Conservation (phyloP, 192 early-diverging fungal genomes). For the Rhizophagus clarus region DNA sequence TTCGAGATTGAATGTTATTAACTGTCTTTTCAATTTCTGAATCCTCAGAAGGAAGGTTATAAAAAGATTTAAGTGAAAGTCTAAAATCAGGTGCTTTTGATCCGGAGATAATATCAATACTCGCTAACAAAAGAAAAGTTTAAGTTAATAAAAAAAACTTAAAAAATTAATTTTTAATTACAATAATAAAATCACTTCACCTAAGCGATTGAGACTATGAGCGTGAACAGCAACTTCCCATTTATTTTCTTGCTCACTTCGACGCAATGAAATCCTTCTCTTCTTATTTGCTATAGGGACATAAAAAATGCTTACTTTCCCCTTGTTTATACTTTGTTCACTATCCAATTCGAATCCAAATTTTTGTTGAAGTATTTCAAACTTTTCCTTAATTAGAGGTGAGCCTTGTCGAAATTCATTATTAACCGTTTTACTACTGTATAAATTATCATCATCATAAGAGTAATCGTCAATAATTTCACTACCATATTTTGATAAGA, state of each 20-base stretch:
- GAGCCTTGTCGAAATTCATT: not conserved
- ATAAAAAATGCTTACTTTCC: not conserved
- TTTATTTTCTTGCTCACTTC: not conserved
- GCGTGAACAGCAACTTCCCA: not conserved
- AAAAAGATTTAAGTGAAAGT: not conserved
- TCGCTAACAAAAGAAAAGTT: not conserved
- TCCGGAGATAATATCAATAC: not conserved
- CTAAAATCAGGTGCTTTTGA: not conserved
- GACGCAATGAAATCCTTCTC: not conserved
- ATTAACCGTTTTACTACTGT: no score
- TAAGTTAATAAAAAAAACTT: not conserved
- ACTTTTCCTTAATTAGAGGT: not conserved
- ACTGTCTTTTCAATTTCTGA: not conserved
- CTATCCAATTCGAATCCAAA: not conserved
- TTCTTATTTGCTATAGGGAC: not conserved
- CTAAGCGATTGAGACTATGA: not conserved
- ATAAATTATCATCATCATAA: no score
- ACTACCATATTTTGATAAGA: not conserved
- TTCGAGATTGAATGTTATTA: not conserved
- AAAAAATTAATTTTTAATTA: not conserved
- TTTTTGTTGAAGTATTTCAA: not conserved
- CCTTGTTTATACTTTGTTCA: not conserved
- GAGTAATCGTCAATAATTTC: not conserved
- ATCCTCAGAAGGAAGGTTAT: not conserved
- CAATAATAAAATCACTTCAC: not conserved